Base-by-base conservation (phyloP, 2,329 filamentous ascomycete genomes). In the Fusarium penzigii region DNA sequence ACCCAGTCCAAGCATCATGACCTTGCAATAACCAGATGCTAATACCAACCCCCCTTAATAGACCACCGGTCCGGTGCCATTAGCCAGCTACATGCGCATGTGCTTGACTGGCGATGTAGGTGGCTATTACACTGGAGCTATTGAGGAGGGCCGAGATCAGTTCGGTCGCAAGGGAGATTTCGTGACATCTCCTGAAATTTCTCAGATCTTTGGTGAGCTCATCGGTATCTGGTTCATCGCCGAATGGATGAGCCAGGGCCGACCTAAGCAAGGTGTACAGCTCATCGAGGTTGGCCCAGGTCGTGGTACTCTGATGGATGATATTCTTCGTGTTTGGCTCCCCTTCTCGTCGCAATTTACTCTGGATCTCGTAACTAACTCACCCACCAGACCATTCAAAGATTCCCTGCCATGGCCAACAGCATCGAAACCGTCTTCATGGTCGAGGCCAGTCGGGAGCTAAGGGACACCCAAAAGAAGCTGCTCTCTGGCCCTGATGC, bases 81-180 rank as follows among this genome's bases (percentile, higher is more conserved):
- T 99, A 55, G 92, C 94, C 6, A 88, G 91, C 47, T 99, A 92
- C 72, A 99, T 99, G 94, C 92, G 94, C 69, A 96, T 97, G 87
- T 97, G 93, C 70, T 83, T 99, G 58, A 99, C 94, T 1, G 89
- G 90, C 11, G 90, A 94, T 55, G 75, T 91, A 39, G 92, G 91
- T 52, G 94, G 94, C 48, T 99, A 99, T 76, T 99, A 99, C 74
- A 97, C 92, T 1, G 84, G 87, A 6, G 83, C 85, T 20, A 80
- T 87, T 41, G 80, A 81, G 9, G 74, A 84, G 53, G 86, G 82
- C 17, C 83, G 86, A 43, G 92, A 97, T 67, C 92, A 93, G 58
- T 99, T 99, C 64, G 94, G 94, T n/a, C 78, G 83, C 49, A 89
- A 90, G 66, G 94, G 94, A 25, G 94, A 99, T 72, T 99, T 99